These are phyloP conservation scores for Elsinoe batatas DNA, from an alignment of 2,329 filamentous ascomycete species.

Conservation along the genomic window DNA sequence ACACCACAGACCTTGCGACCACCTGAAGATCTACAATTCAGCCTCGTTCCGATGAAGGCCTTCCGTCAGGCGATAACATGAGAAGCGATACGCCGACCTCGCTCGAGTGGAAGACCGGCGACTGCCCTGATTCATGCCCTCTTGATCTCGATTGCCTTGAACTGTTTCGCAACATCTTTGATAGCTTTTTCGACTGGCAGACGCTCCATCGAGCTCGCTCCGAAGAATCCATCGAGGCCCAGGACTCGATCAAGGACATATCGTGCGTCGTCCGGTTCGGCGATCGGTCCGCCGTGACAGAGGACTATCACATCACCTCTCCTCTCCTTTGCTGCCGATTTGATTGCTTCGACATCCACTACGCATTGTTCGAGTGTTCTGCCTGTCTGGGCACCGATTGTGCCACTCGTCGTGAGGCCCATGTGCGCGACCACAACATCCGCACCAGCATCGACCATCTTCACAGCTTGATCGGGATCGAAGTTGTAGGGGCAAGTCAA, in stretches of 20 bases:
- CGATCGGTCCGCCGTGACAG: slow-evolving; percentile 63
- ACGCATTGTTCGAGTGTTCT: slow-evolving; percentile 57
- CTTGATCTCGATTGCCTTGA: slow-evolving; percentile 32
- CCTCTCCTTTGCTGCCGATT: slow-evolving; percentile 44
- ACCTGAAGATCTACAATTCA: no score
- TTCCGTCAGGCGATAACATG: no score
- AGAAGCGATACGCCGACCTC: no score
- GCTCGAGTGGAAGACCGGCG: neutral
- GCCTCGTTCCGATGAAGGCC: no score
- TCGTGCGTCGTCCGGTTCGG: slow-evolving; percentile 51
- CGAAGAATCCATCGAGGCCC: slow-evolving; percentile 63
- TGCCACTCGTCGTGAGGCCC: slow-evolving; percentile 55
- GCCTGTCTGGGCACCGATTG: slow-evolving; percentile 53
- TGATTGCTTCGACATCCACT: slow-evolving; percentile 50
- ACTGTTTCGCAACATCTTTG: slow-evolving; percentile 45
- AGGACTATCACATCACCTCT: slow-evolving; percentile 51
- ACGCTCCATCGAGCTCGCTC: slow-evolving; percentile 60
- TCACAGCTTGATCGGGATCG: slow-evolving; percentile 48
- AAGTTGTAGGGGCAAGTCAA: slow-evolving; percentile 65
- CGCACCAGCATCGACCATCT: slow-evolving; percentile 55
- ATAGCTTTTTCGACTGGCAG: slow-evolving; percentile 60
- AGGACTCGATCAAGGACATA: slow-evolving; percentile 51
- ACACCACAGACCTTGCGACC: no score
- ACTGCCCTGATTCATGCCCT: neutral
- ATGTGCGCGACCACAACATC: slow-evolving; percentile 61